A percentile compares a stretch with the other conserved stretches of the same genome.
Conservation (phyloP, 768 basidiomycete species). For the Naganishia friedmannii region DNA sequence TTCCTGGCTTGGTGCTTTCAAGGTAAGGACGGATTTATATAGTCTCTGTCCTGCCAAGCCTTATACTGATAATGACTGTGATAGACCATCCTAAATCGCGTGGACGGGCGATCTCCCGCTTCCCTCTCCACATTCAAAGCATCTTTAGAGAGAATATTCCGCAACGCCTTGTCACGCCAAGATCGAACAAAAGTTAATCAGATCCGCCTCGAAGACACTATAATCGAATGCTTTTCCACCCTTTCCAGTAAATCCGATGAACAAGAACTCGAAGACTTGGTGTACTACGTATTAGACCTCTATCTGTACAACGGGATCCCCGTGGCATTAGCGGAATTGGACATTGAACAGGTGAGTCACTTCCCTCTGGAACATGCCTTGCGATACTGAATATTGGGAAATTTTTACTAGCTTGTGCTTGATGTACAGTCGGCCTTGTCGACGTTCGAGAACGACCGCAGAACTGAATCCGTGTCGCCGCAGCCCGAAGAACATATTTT, state of each 20-base stretch:
- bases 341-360: constrained; percentile 72
- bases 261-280: constrained; percentile 91
- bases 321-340: constrained; percentile 84
- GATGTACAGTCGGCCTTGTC: constrained; percentile 76
- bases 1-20: constrained; percentile 96
- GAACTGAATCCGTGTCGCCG: constrained; percentile 37
- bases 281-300: constrained; percentile 88
- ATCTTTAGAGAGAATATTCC: constrained; percentile 73
- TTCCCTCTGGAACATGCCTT: neutral
- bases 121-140: constrained; percentile 61
- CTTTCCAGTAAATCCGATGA: constrained; percentile 77
- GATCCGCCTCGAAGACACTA: constrained; percentile 62
- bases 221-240: constrained; percentile 82
- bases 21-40: constrained; percentile 60
- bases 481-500: constrained; percentile 70
- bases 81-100: constrained; percentile 48
- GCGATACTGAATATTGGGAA: neutral
- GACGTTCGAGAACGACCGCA: constrained; percentile 60
- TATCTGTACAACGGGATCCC: constrained; percentile 90
- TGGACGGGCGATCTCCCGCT: constrained; percentile 54
- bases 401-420: constrained; percentile 57
- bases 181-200: constrained; percentile 60
- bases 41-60: constrained; percentile 57
- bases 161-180: constrained; percentile 58
- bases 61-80: neutral